Evolutionary conservation across 2,329 filamentous ascomycete genomes (phyloP).

Genomic region (Clonostachys sp.): DNA sequence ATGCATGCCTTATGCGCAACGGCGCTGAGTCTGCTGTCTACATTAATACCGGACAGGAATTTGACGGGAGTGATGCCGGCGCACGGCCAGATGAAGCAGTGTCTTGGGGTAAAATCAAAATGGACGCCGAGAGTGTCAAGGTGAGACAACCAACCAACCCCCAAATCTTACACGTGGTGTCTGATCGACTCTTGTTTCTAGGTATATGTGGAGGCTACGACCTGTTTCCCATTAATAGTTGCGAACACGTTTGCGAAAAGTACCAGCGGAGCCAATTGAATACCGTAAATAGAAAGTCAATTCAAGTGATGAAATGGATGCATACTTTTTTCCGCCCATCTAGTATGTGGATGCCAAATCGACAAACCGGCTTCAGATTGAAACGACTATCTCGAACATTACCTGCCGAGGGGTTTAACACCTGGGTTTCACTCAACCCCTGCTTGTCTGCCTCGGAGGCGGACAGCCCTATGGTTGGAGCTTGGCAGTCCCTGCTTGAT

Average conservation of each 20-base stretch:
- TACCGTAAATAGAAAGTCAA: too few relatives aligned
- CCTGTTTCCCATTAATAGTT: conserved; percentile 63
- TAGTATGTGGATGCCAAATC: too few relatives aligned
- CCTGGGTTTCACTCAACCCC: too few relatives aligned
- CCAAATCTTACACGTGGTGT: too few relatives aligned
- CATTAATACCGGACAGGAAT: conserved; percentile 96
- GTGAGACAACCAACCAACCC: conserved; percentile 33
- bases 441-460: too few relatives aligned
- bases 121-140: conserved; percentile 84
- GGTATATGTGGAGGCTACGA: conserved; percentile 62
- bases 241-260: conserved; percentile 62
- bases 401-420: too few relatives aligned
- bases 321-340: too few relatives aligned
- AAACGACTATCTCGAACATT: too few relatives aligned
- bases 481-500: too few relatives aligned
- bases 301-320: too few relatives aligned
- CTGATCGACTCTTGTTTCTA: conserved; percentile 13
- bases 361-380: too few relatives aligned
- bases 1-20: conserved; percentile 95
- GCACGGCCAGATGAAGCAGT: conserved; percentile 94
- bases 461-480: too few relatives aligned
- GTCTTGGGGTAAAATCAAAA: conserved; percentile 98
- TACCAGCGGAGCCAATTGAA: background rate
- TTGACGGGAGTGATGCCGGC: conserved; percentile 94
- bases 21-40: conserved; percentile 96